These are phyloP conservation scores for Aspergillus haitiensis DNA, from an alignment of 495 filamentous ascomycete genomes.

Conservation along the genomic window DNA sequence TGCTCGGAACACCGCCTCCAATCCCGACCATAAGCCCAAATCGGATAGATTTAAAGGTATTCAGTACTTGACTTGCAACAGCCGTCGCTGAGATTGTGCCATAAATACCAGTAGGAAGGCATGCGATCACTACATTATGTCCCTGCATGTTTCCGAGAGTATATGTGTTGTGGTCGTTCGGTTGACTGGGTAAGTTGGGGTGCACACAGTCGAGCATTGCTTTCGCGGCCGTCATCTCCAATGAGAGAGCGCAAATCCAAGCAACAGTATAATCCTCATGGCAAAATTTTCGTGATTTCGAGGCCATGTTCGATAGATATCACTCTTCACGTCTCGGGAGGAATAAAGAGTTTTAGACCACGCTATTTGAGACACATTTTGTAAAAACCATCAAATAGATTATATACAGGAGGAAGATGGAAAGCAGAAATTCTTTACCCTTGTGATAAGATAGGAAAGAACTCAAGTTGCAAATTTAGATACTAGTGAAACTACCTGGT, in stretches of 20 bases:
- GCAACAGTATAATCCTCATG: constrained; percentile 30
- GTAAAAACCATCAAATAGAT: too few species aligned
- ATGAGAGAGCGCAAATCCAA: constrained; percentile 37
- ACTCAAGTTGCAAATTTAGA: too few species aligned
- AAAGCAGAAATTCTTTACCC: too few species aligned
- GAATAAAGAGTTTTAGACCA: too few species aligned
- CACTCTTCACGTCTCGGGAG: too few species aligned
- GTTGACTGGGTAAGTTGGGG: constrained; percentile 14
- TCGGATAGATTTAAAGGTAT: constrained; percentile 26
- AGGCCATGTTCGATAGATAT: too few species aligned
- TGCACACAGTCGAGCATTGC: constrained; percentile 33
- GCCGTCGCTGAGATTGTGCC: constrained; percentile 31
- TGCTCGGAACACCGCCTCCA: constrained; percentile 34
- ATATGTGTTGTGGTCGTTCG: constrained; percentile 33
- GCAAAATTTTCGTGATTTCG: not conserved
- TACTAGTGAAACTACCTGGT: too few species aligned
- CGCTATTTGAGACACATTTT: too few species aligned
- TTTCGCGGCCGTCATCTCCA: constrained; percentile 33
- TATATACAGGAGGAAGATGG: too few species aligned
- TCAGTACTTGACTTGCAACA: constrained; percentile 25
- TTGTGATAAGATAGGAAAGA: too few species aligned
- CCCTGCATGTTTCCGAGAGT: constrained; percentile 30
- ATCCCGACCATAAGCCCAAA: constrained; percentile 38
- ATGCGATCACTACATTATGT: constrained; percentile 37
- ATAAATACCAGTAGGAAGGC: constrained; percentile 28